These are phyloP conservation scores for Fraxinus xanthoxyloides DNA, from an alignment of 305 asterid species.

Conservation along the genomic window DNA sequence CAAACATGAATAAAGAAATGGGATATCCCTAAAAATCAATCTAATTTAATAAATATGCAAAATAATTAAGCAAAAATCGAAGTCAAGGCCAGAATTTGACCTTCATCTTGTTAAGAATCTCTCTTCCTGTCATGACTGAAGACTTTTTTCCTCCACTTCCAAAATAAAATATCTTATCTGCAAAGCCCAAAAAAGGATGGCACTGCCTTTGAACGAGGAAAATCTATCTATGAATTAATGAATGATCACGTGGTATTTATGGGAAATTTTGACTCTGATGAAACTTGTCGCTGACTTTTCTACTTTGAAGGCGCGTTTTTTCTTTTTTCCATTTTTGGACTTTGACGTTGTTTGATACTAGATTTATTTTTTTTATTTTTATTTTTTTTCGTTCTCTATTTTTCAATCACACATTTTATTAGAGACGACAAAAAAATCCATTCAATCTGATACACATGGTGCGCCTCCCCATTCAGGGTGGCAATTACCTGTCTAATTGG, in stretches of 20 bases:
- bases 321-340: not conserved
- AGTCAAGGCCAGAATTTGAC: conserved; percentile 21
- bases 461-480: too few relatives aligned
- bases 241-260: not conserved
- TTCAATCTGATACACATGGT: too few relatives aligned
- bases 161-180: not conserved
- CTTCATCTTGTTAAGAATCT: conserved; percentile 70
- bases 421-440: too few relatives aligned
- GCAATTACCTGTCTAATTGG: too few relatives aligned
- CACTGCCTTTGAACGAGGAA: not conserved
- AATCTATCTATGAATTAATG: not conserved
- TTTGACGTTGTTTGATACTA: not conserved
- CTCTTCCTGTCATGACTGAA: conserved; percentile 48
- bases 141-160: conserved; percentile 6
- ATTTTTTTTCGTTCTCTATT: too few relatives aligned
- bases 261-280: conserved; percentile 20
- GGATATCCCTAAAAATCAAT: not conserved
- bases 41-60: not conserved
- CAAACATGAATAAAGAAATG: not conserved
- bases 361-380: too few relatives aligned
- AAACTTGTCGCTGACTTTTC: conserved; percentile 29
- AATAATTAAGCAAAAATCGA: not conserved
- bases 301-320: conserved; percentile 13
- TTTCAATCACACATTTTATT: too few relatives aligned
- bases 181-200: conserved; percentile 14